Percentiles rank a stretch among this genome's conserved stretches.
These are phyloP conservation scores for Polyplosphaeria fusca DNA, from an alignment of 495 filamentous ascomycete genomes.

Conservation along the genomic window DNA sequence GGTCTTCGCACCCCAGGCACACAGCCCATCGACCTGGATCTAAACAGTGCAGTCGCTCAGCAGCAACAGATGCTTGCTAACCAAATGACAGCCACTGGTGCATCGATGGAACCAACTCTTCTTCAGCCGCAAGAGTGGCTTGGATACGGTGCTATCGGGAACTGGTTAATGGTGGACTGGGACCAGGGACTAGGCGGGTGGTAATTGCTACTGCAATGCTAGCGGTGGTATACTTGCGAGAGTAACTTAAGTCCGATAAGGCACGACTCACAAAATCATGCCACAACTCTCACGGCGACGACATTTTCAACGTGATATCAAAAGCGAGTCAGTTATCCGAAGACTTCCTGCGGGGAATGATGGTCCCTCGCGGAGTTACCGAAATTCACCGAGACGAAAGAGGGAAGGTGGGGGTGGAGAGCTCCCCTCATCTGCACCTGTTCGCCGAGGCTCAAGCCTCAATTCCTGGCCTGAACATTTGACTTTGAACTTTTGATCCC, in stretches of 20 bases:
- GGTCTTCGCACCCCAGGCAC: constrained; percentile 19
- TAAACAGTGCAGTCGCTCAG: not conserved
- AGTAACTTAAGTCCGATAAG: too few species aligned
- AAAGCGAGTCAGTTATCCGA: constrained; percentile 22
- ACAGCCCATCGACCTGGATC: constrained; percentile 5
- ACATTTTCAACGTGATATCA: too few species aligned
- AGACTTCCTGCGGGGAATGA: not conserved
- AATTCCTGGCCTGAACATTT: not conserved
- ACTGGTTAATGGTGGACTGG: constrained; percentile 28
- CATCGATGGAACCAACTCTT: constrained; percentile 5
- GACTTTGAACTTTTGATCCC: too few species aligned
- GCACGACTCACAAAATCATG: not conserved
- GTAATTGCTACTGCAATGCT: too few species aligned
- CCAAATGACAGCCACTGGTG: constrained; percentile 1
- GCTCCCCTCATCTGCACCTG: constrained; percentile 2
- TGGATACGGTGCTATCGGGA: constrained; percentile 21
- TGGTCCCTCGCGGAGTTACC: not conserved
- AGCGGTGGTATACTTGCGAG: too few species aligned
- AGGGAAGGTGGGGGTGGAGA: not conserved
- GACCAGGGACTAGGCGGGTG: constrained; percentile 16
- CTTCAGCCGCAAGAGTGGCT: constrained; percentile 25
- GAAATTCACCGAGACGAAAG: not conserved
- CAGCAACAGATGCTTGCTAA: constrained; percentile 11
- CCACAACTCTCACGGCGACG: not conserved
- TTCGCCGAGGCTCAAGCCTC: constrained; percentile 3